These are phyloP conservation scores for Cladophialophora exuberans DNA, from an alignment of 2,329 filamentous ascomycete genomes.

Conservation along the genomic window DNA sequence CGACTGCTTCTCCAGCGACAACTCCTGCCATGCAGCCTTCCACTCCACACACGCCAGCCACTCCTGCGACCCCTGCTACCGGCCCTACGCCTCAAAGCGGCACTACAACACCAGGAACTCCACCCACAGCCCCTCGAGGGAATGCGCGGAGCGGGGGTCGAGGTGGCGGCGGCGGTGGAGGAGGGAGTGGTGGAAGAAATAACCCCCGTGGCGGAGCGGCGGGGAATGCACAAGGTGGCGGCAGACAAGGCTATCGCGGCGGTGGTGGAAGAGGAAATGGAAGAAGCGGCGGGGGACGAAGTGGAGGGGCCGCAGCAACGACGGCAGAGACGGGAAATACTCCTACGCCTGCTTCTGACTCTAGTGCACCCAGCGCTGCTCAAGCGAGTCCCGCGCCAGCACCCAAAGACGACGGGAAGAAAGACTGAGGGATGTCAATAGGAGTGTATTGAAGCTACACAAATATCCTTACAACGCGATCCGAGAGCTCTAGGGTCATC, in stretches of 20 bases:
- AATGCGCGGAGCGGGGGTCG: conserved; percentile 28
- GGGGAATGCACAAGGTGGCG: conserved; percentile 15
- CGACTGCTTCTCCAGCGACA: neutral
- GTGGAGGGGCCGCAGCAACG: neutral
- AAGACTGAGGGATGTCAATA: conserved; percentile 4
- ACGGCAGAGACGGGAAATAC: neutral
- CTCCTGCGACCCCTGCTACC: conserved; percentile 8
- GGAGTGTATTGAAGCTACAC: no score
- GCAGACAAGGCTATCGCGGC: conserved; percentile 20
- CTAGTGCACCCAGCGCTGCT: neutral
- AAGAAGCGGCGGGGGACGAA: conserved; percentile 2
- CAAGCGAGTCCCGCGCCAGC: neutral
- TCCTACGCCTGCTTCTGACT: neutral
- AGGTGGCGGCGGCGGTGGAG: conserved; percentile 32
- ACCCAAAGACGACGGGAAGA: conserved; percentile 19
- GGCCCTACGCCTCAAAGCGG: no score
- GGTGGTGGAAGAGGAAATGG: conserved; percentile 13
- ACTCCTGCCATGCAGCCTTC: conserved; percentile 5
- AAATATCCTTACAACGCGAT: neutral
- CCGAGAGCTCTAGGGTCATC: neutral
- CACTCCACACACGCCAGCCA: neutral
- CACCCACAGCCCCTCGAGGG: conserved; percentile 15
- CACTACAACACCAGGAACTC: conserved; percentile 15
- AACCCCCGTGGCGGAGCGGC: conserved; percentile 15
- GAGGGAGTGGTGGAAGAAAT: conserved; percentile 26